These are phyloP conservation scores for Neoarthrinium moseri DNA, from an alignment of 2,329 filamentous ascomycete genomes.

Conservation along the genomic window DNA sequence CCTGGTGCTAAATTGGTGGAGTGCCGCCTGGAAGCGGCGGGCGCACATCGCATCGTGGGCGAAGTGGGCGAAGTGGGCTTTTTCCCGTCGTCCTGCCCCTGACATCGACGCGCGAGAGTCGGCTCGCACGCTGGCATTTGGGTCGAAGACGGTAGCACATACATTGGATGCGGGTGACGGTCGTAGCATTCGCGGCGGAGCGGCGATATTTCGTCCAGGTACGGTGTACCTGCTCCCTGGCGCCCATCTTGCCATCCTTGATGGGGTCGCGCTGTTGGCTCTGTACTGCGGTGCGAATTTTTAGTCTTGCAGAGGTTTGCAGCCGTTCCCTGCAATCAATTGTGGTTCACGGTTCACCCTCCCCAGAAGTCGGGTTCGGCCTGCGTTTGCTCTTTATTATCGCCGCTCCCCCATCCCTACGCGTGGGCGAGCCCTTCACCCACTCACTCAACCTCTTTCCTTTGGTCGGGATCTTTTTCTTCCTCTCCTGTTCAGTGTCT, in stretches of 20 bases:
- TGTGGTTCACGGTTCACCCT: background rate
- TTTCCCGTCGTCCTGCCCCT: conserved; percentile 4
- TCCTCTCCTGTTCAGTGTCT: conserved; percentile 11
- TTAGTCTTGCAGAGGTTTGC: no score
- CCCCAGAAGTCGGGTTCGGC: background rate
- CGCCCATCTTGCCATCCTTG: background rate
- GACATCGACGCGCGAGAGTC: conserved; percentile 1
- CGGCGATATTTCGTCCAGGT: background rate
- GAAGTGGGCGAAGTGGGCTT: background rate
- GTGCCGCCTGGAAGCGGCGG: conserved; percentile 4
- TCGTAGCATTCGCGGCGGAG: background rate
- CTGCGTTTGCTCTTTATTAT: conserved; percentile 5
- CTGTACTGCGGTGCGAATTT: background rate
- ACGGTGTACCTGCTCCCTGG: conserved; percentile 3
- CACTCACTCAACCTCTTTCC: conserved; percentile 1
- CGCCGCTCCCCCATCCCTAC: conserved; percentile 4
- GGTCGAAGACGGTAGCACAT: conserved; percentile 5
- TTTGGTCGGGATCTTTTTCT: conserved; percentile 6
- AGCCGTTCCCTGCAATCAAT: background rate
- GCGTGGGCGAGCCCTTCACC: background rate
- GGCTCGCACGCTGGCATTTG: no score
- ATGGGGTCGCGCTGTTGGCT: background rate
- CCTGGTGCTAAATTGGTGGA: conserved; percentile 10
- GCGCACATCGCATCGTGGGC: conserved; percentile 3
- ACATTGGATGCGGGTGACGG: background rate